Evolutionary conservation across 2,329 filamentous ascomycete genomes (phyloP), one percentile per base, ranked within the genome.

Genomic region (Coniochaeta pulveracea): DNA sequence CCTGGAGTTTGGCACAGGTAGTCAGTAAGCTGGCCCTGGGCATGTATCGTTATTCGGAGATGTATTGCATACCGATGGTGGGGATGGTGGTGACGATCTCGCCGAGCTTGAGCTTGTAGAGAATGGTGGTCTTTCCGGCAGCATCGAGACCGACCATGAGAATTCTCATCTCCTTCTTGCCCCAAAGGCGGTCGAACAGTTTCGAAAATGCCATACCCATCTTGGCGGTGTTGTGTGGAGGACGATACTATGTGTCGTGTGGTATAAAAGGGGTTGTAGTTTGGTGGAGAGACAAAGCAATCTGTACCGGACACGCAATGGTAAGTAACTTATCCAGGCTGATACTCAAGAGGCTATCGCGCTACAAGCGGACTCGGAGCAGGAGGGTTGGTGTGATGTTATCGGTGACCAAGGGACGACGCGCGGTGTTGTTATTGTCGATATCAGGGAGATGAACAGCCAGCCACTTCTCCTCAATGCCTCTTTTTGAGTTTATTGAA

Each of bases 141-240:
- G 91, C 91, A 65, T 98, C 91, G 55, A 98, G 80, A 76, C 91
- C 91, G 53, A 98, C 88, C 91, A 98, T 98, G 66, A 98, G 66
- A 71, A 98, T 95, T 74, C 91, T 80, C 91, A 98, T 98, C 79
- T 98, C 91, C 80, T 96, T 96, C 82, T 94, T 94, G 57, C 89
- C 86, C 81, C 85, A 94, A 64, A 96, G 76, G 70, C 81, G 79
- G 61, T 93, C 85, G 64, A 96, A 91, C 58, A 96, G 63, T 76
- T 91, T 94, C 55, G 88, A 96, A 69, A 96, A 85, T 59, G 82
- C 78, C 64, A 96, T 76, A 93, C 91, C 91, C 91, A 98, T 98
- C 65, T 64, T 88, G 69, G 73, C 72, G 71, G 63, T 60, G 54
- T 53, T 40, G 57, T 56, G 52, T 53, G 45, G 45, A 52, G 50